Evolutionary conservation across 352 stramenopile genomes (phyloP), one percentile per base, ranked within the genome.

Genomic region (Globisporangium camurandrum): DNA sequence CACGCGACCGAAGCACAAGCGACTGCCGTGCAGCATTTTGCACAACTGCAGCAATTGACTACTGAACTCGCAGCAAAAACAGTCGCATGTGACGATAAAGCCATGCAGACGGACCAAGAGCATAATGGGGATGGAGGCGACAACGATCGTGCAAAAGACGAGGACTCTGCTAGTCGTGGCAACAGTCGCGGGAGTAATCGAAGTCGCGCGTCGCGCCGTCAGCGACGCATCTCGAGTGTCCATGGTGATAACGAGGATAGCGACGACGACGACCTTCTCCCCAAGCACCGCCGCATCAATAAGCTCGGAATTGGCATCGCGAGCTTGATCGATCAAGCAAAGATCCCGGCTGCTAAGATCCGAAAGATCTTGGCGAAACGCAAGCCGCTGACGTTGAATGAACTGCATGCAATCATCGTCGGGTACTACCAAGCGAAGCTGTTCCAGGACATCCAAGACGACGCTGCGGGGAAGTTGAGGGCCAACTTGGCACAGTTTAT

Each of bases 341-440:
- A 78, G 46, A 84, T 90, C 14, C 69, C 75, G 2, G 62, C 74
- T 3, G 78, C 75, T 8, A 86, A 85, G 49, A 79, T 90, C 23
- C 71, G 73, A 17, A 87, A 87, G 47, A 88, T 90, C 27, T 54
- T 90, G 1, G 51, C 71, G 14, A 90, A 90, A 58, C 70, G 76
- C 20, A 86, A 86, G 39, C 71, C 78, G 17, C 64, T 90, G 23
- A 86, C 73, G 3, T 51, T 90, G 0, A 80, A 78, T 40, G 78
- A 90, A 40, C 61, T 90, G 9, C 72, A 86, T 31, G 64, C 67
- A 27, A 86, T 86, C 59, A 90, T 90, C 41, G 51, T 86, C 24
- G 74, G 72, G 1, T 85, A 88, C 36, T 90, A 90, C 39, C 78
- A 90, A 54, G 74, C 78, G 27, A 90, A 90, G 49, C 85, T 90